These are phyloP conservation scores for Neospora caninum DNA, from an alignment of 169 alveolate genomes.

Conservation along the genomic window DNA sequence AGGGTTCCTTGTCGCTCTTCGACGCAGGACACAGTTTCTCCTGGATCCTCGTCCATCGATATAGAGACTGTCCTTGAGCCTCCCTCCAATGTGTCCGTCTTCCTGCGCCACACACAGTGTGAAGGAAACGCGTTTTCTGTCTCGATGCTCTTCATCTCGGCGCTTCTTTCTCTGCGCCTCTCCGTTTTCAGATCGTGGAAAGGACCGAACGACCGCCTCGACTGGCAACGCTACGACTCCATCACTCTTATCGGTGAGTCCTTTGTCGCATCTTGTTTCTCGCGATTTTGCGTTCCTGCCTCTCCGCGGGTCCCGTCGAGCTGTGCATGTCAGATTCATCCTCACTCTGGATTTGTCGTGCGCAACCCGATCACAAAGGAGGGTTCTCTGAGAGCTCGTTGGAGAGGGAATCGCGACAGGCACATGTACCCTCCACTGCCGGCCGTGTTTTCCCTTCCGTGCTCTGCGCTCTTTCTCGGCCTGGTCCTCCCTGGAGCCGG, in stretches of 20 bases:
- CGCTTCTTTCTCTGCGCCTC: neutral
- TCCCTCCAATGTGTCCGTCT: neutral
- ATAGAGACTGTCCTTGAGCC: neutral
- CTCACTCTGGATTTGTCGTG: too few species aligned
- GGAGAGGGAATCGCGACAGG: too few species aligned
- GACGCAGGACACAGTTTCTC: too few species aligned
- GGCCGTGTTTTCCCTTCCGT: too few species aligned
- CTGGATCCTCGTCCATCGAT: too few species aligned
- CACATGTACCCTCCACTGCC: too few species aligned
- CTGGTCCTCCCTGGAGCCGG: too few species aligned
- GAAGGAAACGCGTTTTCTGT: neutral
- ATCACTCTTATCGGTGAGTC: conserved; percentile 57
- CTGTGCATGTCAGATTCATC: neutral
- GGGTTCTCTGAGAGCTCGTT: too few species aligned
- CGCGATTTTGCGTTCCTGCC: neutral
- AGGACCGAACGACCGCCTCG: conserved; percentile 55
- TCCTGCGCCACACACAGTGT: neutral
- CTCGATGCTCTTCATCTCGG: neutral
- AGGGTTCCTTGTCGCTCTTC: too few species aligned
- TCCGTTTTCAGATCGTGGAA: conserved; percentile 43
- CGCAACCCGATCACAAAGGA: too few species aligned
- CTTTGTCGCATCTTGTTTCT: neutral
- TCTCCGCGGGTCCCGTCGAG: neutral
- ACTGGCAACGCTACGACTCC: conserved; percentile 44
- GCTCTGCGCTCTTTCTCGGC: too few species aligned